Evolutionary conservation across 179 eudicot species (phyloP).

Genomic region (Carnegiea gigantea): DNA sequence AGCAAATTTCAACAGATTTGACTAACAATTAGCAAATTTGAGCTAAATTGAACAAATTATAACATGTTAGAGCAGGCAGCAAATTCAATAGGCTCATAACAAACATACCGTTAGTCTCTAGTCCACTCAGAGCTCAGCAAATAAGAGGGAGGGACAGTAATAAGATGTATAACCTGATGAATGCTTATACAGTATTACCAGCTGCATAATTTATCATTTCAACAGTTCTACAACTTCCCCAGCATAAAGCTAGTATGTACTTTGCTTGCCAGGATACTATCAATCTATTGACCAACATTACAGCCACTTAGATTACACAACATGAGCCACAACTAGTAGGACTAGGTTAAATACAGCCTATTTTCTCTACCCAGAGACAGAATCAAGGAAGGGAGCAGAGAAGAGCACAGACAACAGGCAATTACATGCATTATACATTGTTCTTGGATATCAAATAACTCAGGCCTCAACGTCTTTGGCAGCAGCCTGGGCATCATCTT

Average conservation of each 20-base stretch:
- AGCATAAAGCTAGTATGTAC: conserved; percentile 23
- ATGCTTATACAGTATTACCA: conserved; percentile 19
- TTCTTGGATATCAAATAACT: conserved; percentile 2
- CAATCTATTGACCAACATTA: conserved; percentile 27
- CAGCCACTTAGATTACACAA: conserved; percentile 30
- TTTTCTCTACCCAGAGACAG: conserved; percentile 1
- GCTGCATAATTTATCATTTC: conserved; percentile 10
- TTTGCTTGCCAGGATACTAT: conserved; percentile 30
- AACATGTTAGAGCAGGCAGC: no score
- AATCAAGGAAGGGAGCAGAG: neutral
- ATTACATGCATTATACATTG: conserved; percentile 17
- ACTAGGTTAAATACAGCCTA: conserved; percentile 21
- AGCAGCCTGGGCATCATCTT: conserved; percentile 41
- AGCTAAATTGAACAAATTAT: no score
- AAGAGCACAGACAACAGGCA: neutral
- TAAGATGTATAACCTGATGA: conserved; percentile 11
- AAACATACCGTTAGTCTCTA: neutral
- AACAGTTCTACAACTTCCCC: conserved; percentile 19
- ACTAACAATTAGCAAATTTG: no score
- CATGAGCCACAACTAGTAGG: conserved; percentile 14
- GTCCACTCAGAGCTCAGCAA: no score
- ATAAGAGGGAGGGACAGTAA: no score
- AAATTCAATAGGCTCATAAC: no score
- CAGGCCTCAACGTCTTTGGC: conserved; percentile 43
- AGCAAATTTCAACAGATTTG: no score